Percentiles rank a stretch among this genome's conserved stretches.
Evolutionary conservation across 2,329 filamentous ascomycete genomes (phyloP).

Genomic region (Sclerotiophoma versabilis): DNA sequence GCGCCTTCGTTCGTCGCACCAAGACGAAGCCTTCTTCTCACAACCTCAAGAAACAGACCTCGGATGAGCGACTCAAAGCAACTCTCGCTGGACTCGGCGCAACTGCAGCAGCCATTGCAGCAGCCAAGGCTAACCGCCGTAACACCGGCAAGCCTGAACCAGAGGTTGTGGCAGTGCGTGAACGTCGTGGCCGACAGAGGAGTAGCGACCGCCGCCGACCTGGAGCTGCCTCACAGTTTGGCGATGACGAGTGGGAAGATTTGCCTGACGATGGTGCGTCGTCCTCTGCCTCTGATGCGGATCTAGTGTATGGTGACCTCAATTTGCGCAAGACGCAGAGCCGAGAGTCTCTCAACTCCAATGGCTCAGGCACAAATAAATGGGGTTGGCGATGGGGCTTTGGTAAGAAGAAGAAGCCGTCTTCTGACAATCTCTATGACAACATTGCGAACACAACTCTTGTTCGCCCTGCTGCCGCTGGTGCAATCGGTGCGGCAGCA

Average conservation of each 20-base stretch:
- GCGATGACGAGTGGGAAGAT: conserved; percentile 58
- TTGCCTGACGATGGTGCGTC: conserved; percentile 46
- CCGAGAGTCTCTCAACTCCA: conserved; percentile 60
- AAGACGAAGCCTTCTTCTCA: conserved; percentile 31
- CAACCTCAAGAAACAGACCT: conserved; percentile 45
- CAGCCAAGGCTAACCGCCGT: conserved; percentile 46
- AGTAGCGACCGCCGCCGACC: conserved; percentile 26
- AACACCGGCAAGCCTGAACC: conserved; percentile 36
- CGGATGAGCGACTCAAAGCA: conserved; percentile 56
- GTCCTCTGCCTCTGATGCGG: conserved; percentile 61
- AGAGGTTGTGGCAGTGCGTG: conserved; percentile 47
- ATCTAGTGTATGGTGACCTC: conserved; percentile 66
- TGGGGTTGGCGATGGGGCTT: conserved; percentile 69
- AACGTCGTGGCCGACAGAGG: conserved; percentile 35
- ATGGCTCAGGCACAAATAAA: conserved; percentile 62
- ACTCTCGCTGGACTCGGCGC: conserved; percentile 57
- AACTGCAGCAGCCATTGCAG: conserved; percentile 58
- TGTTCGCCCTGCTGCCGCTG: conserved; percentile 49
- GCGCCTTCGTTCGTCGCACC: conserved; percentile 39
- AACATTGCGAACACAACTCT: conserved; percentile 46
- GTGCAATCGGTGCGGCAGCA: conserved; percentile 44
- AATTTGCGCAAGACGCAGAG: conserved; percentile 52
- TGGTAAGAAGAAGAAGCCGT: conserved; percentile 54
- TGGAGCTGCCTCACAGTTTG: conserved; percentile 39
- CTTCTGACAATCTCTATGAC: conserved; percentile 46